Evolutionary conservation across 305 asterid genomes (phyloP).

Genomic region (Petunia hybrid): DNA sequence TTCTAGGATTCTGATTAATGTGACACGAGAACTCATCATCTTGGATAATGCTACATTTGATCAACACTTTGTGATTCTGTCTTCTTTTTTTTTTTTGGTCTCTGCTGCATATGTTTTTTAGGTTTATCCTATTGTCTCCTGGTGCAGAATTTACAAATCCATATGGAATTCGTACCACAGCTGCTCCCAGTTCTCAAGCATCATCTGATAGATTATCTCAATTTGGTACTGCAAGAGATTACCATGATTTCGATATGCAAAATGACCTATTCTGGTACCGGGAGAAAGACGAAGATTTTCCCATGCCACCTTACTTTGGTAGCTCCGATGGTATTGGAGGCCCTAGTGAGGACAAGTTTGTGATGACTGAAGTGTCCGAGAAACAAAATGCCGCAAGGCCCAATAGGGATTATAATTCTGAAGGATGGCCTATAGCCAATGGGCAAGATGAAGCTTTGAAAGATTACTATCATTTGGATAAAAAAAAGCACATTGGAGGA

Average conservation of each 20-base stretch:
- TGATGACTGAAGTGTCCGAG: conserved; percentile 56
- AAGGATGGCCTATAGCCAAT: conserved; percentile 40
- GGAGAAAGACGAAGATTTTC: conserved; percentile 84
- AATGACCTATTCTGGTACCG: conserved; percentile 83
- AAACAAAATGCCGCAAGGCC: conserved; percentile 35
- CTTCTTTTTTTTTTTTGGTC: conserved; percentile 11
- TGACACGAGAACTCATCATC: conserved; percentile 7
- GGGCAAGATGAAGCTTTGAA: conserved; percentile 41
- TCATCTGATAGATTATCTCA: conserved; percentile 90
- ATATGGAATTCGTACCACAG: conserved; percentile 62
- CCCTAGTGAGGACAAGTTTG: conserved; percentile 86
- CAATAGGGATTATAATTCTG: conserved; percentile 38
- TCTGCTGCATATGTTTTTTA: conserved; percentile 12
- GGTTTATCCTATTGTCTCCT: conserved; percentile 1
- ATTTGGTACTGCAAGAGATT: conserved; percentile 94
- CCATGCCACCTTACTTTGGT: conserved; percentile 58
- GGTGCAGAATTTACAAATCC: conserved; percentile 90
- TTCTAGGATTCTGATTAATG: not conserved
- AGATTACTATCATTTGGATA: conserved; percentile 54
- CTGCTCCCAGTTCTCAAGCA: conserved; percentile 66
- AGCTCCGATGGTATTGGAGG: conserved; percentile 54
- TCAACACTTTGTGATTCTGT: conserved; percentile 7
- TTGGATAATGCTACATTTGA: not conserved
- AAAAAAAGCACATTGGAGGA: conserved; percentile 47
- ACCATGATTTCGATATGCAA: conserved; percentile 98